Base-by-base conservation (phyloP, 2,329 filamentous ascomycete genomes). In the Lecanosticta acicola region DNA sequence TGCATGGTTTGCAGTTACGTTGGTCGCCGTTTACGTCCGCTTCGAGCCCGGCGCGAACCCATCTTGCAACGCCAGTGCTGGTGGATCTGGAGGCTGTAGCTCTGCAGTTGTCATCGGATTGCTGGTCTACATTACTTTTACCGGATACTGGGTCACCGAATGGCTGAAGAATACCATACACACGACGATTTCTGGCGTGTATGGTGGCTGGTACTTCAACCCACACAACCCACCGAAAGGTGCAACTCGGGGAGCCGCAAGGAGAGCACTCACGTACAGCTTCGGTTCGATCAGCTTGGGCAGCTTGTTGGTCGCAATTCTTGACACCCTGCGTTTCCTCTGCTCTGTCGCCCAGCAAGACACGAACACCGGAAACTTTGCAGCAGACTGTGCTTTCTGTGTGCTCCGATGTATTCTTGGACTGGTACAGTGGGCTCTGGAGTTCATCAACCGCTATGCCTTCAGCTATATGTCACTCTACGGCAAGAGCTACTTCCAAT, bases 101-200 rank as follows among this genome's bases (percentile, higher is more conserved):
- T 75, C 72, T 4, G 87, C 74, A 41, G 91, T 83, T 54, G 86
- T 96, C 36, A 90, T 89, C 49, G 90, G 90, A 0, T 70, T 96
- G 21, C 72, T 94, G 3, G 86, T 84, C 14, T 96, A 94, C 64
- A 78, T 89, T 56, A 94, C 89, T 0, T 96, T 97, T 60, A 84
- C 89, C 43, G 87, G 83, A 68, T 96, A 94, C 70, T 97, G 91
- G 91, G 83, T 95, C 54, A 84, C 86, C 1, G 91, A 97, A 65
- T 91, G 85, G 77, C 71, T 96, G 58, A 96, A 96, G 72, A 95
- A 94, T 68, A 89, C 87, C 0, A 87, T 95, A 38, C 89, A 97
- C 64, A 85, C 84, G 1, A 89, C 82, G 18, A 85, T 95, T 48
- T 85, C 88, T 0, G 90, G 91, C 0, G 83, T 95, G 0, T 96